Evolutionary conservation across 2,329 filamentous ascomycete genomes (phyloP), one percentile per base, ranked within the genome.

Genomic region (Pestalotiopsis fici): DNA sequence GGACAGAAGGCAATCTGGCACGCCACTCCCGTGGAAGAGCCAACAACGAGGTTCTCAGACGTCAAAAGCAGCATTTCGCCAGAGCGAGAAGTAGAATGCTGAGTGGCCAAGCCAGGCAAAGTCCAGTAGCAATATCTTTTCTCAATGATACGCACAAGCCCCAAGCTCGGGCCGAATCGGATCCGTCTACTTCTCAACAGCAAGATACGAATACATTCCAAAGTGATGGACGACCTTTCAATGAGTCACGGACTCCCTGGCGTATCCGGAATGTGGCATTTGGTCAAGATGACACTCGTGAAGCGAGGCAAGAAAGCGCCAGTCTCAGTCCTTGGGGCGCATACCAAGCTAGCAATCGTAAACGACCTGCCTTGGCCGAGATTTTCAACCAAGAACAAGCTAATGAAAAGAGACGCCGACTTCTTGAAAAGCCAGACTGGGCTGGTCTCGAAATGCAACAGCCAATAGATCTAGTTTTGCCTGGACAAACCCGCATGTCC

Each of bases 21-120:
- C 82, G 82, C 67, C 79, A 83, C 71, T 79, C 78, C 67, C 80
- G 77, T 11, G 74, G 74, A 47, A 74, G 72, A 50, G 73, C 76
- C 67, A 76, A 75, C 64, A 81, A 79, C 56, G 73, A 76, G 23
- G 70, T 77, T 27, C 73, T 78, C 37, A 73, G 76, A n/a, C 78
- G 77, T n/a, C 83, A 85, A 69, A 84, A 80, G 70, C 78, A 83
- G 61, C 80, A 85, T 70, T 85, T 85, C 68, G 83, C 83, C 55
- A 82, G 79, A 67, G 79, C 78, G 43, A 79, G 81, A 55, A 77
- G 76, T 25, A 78, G 74, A 39, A 64, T 77, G 4, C 71, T 73
- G 28, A 77, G 67, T 65, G 73, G 71, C 2, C 67, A 70, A 7
- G 66, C 71, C 54, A 79, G 76, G 47, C 75, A 74, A 6, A 77